These are phyloP conservation scores for Pisolithus tinctorius DNA, from an alignment of 768 basidiomycete genomes.

Conservation along the genomic window DNA sequence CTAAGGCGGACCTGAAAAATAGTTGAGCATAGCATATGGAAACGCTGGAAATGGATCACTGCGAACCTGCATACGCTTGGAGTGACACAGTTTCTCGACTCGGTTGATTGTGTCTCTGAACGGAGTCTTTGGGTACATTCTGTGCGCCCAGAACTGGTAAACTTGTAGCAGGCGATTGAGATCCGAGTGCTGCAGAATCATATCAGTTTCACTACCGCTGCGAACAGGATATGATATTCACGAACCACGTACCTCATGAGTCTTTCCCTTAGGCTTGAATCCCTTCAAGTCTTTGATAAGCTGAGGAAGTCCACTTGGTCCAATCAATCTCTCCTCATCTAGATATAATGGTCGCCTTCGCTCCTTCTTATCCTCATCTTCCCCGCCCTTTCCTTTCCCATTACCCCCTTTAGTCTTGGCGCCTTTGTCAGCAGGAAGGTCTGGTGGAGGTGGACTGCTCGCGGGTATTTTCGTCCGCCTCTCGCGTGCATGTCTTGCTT, in stretches of 20 bases:
- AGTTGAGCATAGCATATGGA: neutral
- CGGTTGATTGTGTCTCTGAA: conserved; percentile 82
- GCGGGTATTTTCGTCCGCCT: conserved; percentile 18
- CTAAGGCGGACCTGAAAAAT: conserved; percentile 55
- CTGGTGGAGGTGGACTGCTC: conserved; percentile 41
- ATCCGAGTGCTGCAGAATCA: conserved; percentile 56
- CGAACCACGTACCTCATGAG: conserved; percentile 64
- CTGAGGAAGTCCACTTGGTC: conserved; percentile 70
- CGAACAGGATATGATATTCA: neutral
- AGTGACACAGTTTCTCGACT: conserved; percentile 85
- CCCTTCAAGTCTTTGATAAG: conserved; percentile 71
- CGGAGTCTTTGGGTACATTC: conserved; percentile 81
- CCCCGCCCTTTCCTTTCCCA: conserved; percentile 8
- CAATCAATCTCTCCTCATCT: conserved; percentile 71
- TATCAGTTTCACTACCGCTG: neutral
- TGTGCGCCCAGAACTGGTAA: conserved; percentile 95
- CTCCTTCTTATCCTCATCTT: conserved; percentile 23
- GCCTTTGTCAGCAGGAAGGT: conserved; percentile 19
- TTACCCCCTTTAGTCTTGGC: conserved; percentile 1
- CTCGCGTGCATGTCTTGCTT: conserved; percentile 34
- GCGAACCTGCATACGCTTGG: conserved; percentile 74
- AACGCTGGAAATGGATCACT: conserved; percentile 11
- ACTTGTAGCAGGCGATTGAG: conserved; percentile 71
- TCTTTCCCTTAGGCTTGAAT: conserved; percentile 83
- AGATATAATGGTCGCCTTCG: conserved; percentile 43